phyloP scores from a whole-genome alignment of 2,329 filamentous ascomycete genomes.

The Tricladium varicosporioides region DNA sequence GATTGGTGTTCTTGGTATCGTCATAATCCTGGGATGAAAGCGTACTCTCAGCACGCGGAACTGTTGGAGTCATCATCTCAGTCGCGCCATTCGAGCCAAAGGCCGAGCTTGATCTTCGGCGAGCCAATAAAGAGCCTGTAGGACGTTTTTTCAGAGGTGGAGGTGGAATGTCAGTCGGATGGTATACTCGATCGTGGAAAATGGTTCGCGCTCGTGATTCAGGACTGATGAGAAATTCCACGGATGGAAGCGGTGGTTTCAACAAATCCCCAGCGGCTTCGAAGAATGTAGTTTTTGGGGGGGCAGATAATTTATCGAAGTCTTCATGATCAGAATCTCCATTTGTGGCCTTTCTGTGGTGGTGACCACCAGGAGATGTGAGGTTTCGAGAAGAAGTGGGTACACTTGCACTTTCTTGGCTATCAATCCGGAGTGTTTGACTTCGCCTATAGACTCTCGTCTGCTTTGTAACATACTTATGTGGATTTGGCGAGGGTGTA shows the following conservation, averaged over 20 bases:
- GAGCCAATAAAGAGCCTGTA: conserved; percentile 17
- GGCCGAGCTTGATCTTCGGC: conserved; percentile 4
- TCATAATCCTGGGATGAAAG: conserved; percentile 50
- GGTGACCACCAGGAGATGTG: conserved; percentile 26
- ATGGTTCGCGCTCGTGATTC: conserved; percentile 81
- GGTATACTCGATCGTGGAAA: conserved; percentile 95
- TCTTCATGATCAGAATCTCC: conserved; percentile 41
- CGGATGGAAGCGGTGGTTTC: conserved; percentile 80
- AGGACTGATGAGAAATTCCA: conserved; percentile 82
- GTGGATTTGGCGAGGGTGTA: conserved; percentile 48
- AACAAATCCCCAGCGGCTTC: conserved; percentile 92
- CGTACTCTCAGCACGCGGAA: conserved; percentile 43
- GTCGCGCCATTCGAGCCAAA: not conserved
- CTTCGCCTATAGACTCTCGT: conserved; percentile 73
- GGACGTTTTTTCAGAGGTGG: conserved; percentile 64
- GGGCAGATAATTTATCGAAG: conserved; percentile 56
- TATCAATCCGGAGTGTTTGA: conserved; percentile 63
- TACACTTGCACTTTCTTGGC: conserved; percentile 25
- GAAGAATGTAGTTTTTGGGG: conserved; percentile 89
- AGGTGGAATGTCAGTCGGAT: conserved; percentile 86
- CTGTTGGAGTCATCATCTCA: conserved; percentile 24
- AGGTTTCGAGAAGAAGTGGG: conserved; percentile 21
- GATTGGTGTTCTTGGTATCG: conserved; percentile 47
- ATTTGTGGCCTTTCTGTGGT: conserved; percentile 33
- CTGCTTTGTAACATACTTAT: conserved; percentile 55